phyloP scores from a whole-genome alignment of 108 stramenopile species.

The Nitzschia sp. region DNA sequence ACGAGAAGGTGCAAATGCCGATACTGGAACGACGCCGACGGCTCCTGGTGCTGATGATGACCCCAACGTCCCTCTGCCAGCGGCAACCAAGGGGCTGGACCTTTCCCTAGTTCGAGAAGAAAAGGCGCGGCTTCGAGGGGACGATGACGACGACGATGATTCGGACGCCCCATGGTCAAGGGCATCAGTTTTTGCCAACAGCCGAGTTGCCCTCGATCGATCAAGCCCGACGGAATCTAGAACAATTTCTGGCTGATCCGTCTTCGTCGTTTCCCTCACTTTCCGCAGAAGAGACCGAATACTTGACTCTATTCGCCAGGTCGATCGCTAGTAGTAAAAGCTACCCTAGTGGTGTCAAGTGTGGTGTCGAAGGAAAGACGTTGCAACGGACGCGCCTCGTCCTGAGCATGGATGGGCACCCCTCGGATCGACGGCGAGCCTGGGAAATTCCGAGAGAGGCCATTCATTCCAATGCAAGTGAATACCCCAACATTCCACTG shows the following conservation, averaged over 20 bases:
- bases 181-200: not conserved
- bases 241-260: not conserved
- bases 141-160: not conserved
- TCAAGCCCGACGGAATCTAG: constrained; percentile 10
- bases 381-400: constrained; percentile 28
- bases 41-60: constrained; percentile 15
- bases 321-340: not conserved
- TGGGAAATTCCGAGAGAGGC: constrained; percentile 44
- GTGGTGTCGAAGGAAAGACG: constrained; percentile 22
- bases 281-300: constrained; percentile 9
- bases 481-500: not conserved
- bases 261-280: not conserved
- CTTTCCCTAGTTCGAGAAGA: constrained; percentile 80
- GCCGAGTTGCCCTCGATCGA: constrained; percentile 23
- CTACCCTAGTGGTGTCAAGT: not conserved
- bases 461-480: not conserved
- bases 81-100: constrained; percentile 80
- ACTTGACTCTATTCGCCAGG: constrained; percentile 1
- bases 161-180: not conserved
- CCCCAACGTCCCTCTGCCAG: not conserved
- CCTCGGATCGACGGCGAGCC: constrained; percentile 23
- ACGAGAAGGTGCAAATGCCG: constrained; percentile 56
- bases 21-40: not conserved
- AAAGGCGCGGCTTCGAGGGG: constrained; percentile 46
- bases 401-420: constrained; percentile 27